Base-by-base conservation (phyloP, 2,329 filamentous ascomycete species). In the Pestalotiopsis sp. region DNA sequence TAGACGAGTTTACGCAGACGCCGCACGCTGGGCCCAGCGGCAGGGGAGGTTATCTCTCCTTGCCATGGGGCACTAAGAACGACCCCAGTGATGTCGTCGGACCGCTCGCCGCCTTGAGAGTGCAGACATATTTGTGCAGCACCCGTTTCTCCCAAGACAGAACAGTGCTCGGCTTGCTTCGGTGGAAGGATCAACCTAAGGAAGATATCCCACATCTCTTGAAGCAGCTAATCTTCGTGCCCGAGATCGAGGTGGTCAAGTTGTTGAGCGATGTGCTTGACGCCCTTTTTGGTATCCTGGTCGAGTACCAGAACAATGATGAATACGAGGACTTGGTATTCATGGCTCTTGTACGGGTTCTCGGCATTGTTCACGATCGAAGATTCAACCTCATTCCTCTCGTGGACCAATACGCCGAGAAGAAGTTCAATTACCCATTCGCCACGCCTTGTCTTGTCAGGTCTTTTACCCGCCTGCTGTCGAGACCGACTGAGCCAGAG, bases 181-280 rank as follows among this genome's bases (percentile, higher is more conserved):
- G 91, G 74, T 98, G 96, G 96, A 93, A 90, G 76, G 92, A 95
- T 13, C 86, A 91, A 56, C 85, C 91, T 0, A 87, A 90, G 60
- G 90, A 91, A 36, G 90, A 95, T 45, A 85, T 98, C 1, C 85
- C 93, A 0, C 86, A 90, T 27, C 83, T 97, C 0, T 82, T 99
- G 57, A 92, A 92, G 77, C 91, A 95, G 73, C 88, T 98, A 63
- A 91, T 95, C 23, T 98, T 98, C 73, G 95, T 99, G 0, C 93
- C 96, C 0, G 96, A 99, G 78, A 97, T 98, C 68, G 97, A 99
- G 80, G 93, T 99, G 41, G 96, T 99, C 71, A 99, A 98, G 82
- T 87, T 98, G 57, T 84, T 98, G 7, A 92, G 89, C 71, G 92
- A 97, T 74, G 94, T 98, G 1, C 91, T 99, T 66, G 93, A 97